Evolutionary conservation across 176 grass and related monocot genomes (phyloP), one percentile per base, ranked within the genome.

Genomic region (Typha latifolia): DNA sequence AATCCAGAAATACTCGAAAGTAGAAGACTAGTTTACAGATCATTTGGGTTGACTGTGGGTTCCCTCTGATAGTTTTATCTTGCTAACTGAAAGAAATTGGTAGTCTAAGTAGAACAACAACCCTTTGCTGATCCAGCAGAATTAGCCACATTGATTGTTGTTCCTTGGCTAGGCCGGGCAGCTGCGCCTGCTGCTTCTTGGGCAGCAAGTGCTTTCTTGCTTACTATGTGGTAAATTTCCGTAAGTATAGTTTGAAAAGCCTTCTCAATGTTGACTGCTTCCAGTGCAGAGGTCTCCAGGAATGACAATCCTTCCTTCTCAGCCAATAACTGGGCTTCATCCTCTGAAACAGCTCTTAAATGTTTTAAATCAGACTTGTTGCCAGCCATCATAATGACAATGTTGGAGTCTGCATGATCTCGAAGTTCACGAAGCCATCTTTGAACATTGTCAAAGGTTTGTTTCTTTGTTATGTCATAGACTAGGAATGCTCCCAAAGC

Each of bases 381-480:
- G 48, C 85, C 85, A 71, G 80, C 78, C 85, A 88, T 88, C 85
- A 88, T 88, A 12, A 88, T 88, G 62, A 84, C 85, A 3, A 88
- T 88, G 69, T 88, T 88, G 74, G 85, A 88, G 67, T 88, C 81
- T 2, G 85, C 85, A 78, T 88, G 81, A 34, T 88, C 81, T 12
- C 85, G 74, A 53, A 88, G 85, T 21, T 88, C 85, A 67, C 78
- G 74, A 23, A 88, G 85, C 81, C 85, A 88, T 57, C 85, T 84
- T 67, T 71, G 78, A 51, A 88, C 80, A 71, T 88, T 88, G 66
- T 88, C 85, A 67, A 88, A 88, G 14, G 85, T 84, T 56, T 81
- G 85, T 50, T 81, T 88, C 81, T 84, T 88, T 51, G 85, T 88
- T 62, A 88, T 84, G 66, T 88, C 85, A 63, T 81, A 88, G 14